phyloP scores from a whole-genome alignment of 2,329 filamentous ascomycete genomes.

The Talaromyces marneffei region DNA sequence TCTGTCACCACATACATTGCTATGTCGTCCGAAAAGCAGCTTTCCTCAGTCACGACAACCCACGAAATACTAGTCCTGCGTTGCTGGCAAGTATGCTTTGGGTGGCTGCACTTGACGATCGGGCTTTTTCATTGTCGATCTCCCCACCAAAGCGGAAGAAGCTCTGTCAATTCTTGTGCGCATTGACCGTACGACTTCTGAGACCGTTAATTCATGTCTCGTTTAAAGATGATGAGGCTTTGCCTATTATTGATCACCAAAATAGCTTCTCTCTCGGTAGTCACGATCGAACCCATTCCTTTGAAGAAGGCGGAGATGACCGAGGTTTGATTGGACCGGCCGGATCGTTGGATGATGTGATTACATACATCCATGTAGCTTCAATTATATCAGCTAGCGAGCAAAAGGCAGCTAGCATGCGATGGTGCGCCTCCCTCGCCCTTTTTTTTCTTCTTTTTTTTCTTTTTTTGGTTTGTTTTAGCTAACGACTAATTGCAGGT shows the following conservation, averaged over 20 bases:
- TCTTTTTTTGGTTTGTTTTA: too few species aligned
- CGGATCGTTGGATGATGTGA: conserved; percentile 77
- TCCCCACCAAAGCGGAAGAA: conserved; percentile 74
- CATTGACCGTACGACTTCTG: conserved; percentile 76
- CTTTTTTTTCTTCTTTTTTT: too few species aligned
- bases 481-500: conserved; percentile 35
- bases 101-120: conserved; percentile 90
- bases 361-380: conserved; percentile 86
- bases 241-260: conserved; percentile 35
- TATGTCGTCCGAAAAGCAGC: conserved; percentile 85
- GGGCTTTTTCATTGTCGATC: conserved; percentile 78
- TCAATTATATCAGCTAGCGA: conserved; percentile 90
- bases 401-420: conserved; percentile 86
- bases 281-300: conserved; percentile 55
- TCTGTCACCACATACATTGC: conserved; percentile 83
- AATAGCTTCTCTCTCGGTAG: conserved; percentile 61
- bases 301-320: conserved; percentile 53
- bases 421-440: conserved; percentile 60
- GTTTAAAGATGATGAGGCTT: conserved; percentile 42
- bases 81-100: conserved; percentile 92
- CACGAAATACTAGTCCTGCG: conserved; percentile 75
- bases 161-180: conserved; percentile 81
- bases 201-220: conserved; percentile 79
- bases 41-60: conserved; percentile 73
- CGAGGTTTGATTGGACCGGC: conserved; percentile 47